Percentiles rank a stretch among this genome's conserved stretches.
Conservation (phyloP, 2,329 filamentous ascomycete species). For the Tolypocladium ovalisporum region DNA sequence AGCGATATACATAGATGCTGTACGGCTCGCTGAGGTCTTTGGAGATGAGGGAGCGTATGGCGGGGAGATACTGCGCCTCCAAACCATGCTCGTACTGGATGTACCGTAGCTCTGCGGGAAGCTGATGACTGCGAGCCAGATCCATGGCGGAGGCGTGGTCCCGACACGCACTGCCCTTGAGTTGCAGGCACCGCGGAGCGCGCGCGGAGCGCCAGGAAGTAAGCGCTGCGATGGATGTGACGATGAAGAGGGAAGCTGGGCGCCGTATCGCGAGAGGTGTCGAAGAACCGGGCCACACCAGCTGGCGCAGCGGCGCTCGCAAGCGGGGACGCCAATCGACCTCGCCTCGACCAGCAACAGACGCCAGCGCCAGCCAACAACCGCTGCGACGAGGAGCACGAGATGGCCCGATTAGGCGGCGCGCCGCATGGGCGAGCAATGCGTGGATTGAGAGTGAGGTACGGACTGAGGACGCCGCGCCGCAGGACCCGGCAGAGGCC, state of each 20-base stretch:
- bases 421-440: background rate
- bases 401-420: background rate
- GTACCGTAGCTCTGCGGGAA: conserved; percentile 41
- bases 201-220: background rate
- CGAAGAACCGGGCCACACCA: background rate
- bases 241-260: background rate
- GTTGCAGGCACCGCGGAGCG: background rate
- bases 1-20: conserved; percentile 98
- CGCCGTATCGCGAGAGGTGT: background rate
- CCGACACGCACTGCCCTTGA: background rate
- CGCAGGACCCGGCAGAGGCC: background rate
- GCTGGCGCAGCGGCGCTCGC: background rate
- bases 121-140: conserved; percentile 17
- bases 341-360: background rate
- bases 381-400: background rate
- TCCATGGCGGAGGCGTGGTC: conserved; percentile 11
- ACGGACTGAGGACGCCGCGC: background rate
- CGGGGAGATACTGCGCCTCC: conserved; percentile 59
- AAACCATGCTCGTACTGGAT: conserved; percentile 52
- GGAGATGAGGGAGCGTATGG: conserved; percentile 86
- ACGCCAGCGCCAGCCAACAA: background rate
- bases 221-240: background rate
- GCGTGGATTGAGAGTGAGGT: background rate
- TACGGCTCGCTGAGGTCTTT: conserved; percentile 97
- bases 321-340: background rate